Conservation (phyloP, 176 grass and related monocot genomes). For the Saccharum officinarum region DNA sequence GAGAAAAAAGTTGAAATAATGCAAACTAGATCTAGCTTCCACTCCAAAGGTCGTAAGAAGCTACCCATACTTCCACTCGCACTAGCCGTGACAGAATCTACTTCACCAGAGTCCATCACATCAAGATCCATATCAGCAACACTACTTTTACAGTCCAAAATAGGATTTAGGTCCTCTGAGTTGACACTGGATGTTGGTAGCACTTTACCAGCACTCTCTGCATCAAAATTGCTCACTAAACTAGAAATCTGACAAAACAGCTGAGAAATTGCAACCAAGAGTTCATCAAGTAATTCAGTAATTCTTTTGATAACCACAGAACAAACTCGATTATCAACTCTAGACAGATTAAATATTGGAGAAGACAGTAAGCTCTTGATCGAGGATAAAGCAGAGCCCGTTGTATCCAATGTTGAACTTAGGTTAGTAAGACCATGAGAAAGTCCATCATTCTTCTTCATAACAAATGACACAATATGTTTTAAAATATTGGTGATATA, state of each 20-base stretch:
- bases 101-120: constrained; percentile 55
- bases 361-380: constrained; percentile 63
- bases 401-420: constrained; percentile 57
- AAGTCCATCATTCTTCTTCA: constrained; percentile 64
- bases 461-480: constrained; percentile 58
- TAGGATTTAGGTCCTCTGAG: constrained; percentile 45
- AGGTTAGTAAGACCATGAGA: constrained; percentile 51
- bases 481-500: constrained; percentile 56
- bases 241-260: constrained; percentile 60
- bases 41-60: constrained; percentile 51
- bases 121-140: constrained; percentile 89
- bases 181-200: constrained; percentile 47
- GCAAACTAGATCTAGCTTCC: constrained; percentile 66
- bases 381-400: constrained; percentile 50
- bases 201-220: constrained; percentile 41
- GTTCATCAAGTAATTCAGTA: constrained; percentile 59
- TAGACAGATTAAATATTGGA: constrained; percentile 61
- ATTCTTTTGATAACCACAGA: constrained; percentile 45
- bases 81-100: constrained; percentile 52
- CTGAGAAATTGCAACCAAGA: constrained; percentile 63
- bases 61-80: constrained; percentile 47
- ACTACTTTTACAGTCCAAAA: constrained; percentile 43
- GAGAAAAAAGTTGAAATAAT: constrained; percentile 74
- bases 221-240: constrained; percentile 47
- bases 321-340: constrained; percentile 38